Conservation (phyloP, 2,329 filamentous ascomycete species). For the Xylariaceae sp. region DNA sequence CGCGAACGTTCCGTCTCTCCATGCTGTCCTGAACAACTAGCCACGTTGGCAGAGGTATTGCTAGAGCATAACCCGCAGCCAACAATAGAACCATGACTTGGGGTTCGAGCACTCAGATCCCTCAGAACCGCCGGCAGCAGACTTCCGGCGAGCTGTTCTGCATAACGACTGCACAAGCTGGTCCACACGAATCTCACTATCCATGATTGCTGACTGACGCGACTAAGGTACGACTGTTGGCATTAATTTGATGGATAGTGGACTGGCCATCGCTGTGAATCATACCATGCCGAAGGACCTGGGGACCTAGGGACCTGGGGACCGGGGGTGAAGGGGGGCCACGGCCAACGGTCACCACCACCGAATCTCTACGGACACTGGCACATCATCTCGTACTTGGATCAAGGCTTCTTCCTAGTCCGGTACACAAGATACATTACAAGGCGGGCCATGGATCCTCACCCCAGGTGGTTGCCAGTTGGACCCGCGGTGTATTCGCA, state of each 20-base stretch:
- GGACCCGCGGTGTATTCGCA: slow-evolving; percentile 20
- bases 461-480: slow-evolving; percentile 22
- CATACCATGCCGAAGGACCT: slow-evolving; percentile 3
- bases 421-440: slow-evolving; percentile 21
- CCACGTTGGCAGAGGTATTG: slow-evolving; percentile 30
- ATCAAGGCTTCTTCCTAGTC: slow-evolving; percentile 19
- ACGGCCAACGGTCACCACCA: slow-evolving; percentile 18
- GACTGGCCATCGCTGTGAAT: not conserved
- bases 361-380: slow-evolving; percentile 24
- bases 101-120: slow-evolving; percentile 23
- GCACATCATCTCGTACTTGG: slow-evolving; percentile 19
- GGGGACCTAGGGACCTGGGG: slow-evolving; percentile 2
- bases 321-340: not conserved
- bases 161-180: slow-evolving; percentile 20
- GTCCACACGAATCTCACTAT: slow-evolving; percentile 23
- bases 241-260: slow-evolving; percentile 6
- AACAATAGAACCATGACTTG: slow-evolving; percentile 28
- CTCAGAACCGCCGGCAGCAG: slow-evolving; percentile 23
- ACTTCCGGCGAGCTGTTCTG: slow-evolving; percentile 17
- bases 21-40: slow-evolving; percentile 28
- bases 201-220: slow-evolving; percentile 20
- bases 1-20: slow-evolving; percentile 3
- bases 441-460: slow-evolving; percentile 27
- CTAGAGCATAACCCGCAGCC: slow-evolving; percentile 28
- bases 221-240: slow-evolving; percentile 6